Evolutionary conservation across 2,329 filamentous ascomycete genomes (phyloP).

Genomic region (Colletotrichum sp.): DNA sequence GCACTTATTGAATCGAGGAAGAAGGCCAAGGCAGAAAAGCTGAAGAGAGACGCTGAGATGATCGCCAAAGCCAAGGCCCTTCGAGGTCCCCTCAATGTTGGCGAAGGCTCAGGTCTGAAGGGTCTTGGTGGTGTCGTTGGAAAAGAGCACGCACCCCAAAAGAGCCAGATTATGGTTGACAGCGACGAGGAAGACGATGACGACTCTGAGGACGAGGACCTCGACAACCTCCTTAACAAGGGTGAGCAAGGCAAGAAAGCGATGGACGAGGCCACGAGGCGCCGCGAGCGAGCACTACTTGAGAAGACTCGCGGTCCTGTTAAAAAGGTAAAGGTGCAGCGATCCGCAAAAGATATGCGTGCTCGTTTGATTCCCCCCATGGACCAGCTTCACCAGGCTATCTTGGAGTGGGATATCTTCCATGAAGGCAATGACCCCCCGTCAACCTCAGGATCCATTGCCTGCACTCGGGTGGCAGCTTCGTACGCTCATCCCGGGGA

Average conservation of each 20-base stretch:
- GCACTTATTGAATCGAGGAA: constrained; percentile 28
- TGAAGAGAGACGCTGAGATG: constrained; percentile 72
- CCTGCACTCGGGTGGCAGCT: constrained; percentile 78
- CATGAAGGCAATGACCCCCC: constrained; percentile 87
- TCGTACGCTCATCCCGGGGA: constrained; percentile 77
- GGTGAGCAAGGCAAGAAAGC: constrained; percentile 53
- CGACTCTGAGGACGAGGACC: constrained; percentile 60
- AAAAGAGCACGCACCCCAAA: constrained; percentile 77
- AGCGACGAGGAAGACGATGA: constrained; percentile 70
- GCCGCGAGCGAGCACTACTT: constrained; percentile 52
- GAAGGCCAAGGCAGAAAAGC: constrained; percentile 65
- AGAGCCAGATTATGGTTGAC: constrained; percentile 90
- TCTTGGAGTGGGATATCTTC: constrained; percentile 95
- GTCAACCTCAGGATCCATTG: constrained; percentile 57
- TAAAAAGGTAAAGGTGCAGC: constrained; percentile 80
- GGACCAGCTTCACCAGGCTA: constrained; percentile 80
- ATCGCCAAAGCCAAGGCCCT: constrained; percentile 73
- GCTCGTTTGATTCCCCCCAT: constrained; percentile 91
- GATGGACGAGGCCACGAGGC: constrained; percentile 52
- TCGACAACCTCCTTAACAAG: constrained; percentile 53
- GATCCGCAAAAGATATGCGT: constrained; percentile 92
- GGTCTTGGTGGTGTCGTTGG: constrained; percentile 73
- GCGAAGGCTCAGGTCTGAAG: constrained; percentile 79
- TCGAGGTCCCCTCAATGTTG: constrained; percentile 61
- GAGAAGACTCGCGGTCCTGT: constrained; percentile 72